These are phyloP conservation scores for Paratinospora sagittata DNA, from an alignment of 164 flowering plant genomes.

Conservation along the genomic window DNA sequence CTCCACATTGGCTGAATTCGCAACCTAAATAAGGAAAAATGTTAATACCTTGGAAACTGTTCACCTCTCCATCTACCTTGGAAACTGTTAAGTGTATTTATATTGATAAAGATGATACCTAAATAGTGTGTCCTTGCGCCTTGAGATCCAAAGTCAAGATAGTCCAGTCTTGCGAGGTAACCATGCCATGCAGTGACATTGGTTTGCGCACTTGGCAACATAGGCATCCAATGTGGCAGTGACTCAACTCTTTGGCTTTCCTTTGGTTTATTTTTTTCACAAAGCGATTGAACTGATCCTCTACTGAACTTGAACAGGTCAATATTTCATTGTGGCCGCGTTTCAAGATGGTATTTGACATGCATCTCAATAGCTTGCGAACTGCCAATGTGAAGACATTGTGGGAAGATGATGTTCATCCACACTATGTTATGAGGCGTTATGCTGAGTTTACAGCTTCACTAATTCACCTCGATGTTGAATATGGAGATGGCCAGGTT, in stretches of 20 bases:
- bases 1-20: too few species aligned
- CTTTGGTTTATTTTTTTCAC: background rate
- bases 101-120: background rate
- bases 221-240: background rate
- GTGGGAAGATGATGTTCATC: conserved; percentile 99
- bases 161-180: too few species aligned
- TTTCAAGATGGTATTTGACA: conserved; percentile 96
- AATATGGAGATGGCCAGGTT: conserved; percentile 98
- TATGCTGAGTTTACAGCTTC: conserved; percentile 99
- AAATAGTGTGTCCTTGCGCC: too few species aligned
- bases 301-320: conserved; percentile 47
- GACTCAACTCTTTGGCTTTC: background rate
- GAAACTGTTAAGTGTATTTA: too few species aligned
- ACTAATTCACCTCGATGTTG: conserved; percentile 83
- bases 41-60: too few species aligned
- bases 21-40: too few species aligned
- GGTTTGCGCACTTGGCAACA: background rate
- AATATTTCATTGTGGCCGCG: conserved; percentile 96
- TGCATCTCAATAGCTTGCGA: conserved; percentile 88
- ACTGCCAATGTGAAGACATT: conserved; percentile 78
- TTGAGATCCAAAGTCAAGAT: too few species aligned
- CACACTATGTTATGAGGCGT: conserved; percentile 96
- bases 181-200: background rate
- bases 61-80: too few species aligned
- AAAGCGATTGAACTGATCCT: conserved; percentile 1